A percentile compares a stretch with the other conserved stretches of the same genome.
Evolutionary conservation across 2,329 filamentous ascomycete genomes (phyloP).

Genomic region (Teratosphaeriaceae sp.): DNA sequence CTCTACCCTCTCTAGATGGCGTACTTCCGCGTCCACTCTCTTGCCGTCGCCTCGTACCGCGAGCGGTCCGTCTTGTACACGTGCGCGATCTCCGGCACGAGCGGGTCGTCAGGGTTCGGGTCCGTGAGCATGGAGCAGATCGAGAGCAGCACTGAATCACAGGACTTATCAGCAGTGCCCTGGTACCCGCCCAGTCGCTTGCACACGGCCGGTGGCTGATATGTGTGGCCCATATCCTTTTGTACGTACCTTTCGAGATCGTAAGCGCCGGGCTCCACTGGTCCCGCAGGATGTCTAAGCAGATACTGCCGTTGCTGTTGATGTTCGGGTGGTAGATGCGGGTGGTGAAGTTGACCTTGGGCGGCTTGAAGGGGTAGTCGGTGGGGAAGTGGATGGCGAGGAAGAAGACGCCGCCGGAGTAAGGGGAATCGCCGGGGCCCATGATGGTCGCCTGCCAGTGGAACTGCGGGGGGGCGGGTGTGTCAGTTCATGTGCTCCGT

Average conservation of each 20-base stretch:
- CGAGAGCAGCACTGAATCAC: slow-evolving; percentile 76
- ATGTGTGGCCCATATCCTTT: too few species aligned
- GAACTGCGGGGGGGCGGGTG: slow-evolving; percentile 57
- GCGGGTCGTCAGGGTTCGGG: slow-evolving; percentile 96
- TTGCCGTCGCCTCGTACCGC: slow-evolving; percentile 90
- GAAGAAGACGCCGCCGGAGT: slow-evolving; percentile 98
- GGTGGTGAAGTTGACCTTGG: slow-evolving; percentile 99
- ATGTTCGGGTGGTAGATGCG: slow-evolving; percentile 99
- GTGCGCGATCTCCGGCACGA: slow-evolving; percentile 97
- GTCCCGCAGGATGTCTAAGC: slow-evolving; percentile 94
- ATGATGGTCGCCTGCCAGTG: slow-evolving; percentile 99
- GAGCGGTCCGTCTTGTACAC: slow-evolving; percentile 99
- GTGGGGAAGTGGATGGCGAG: slow-evolving; percentile 98
- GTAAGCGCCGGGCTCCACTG: slow-evolving; percentile 99
- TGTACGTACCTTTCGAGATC: slow-evolving; percentile 92
- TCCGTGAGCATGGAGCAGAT: slow-evolving; percentile 99
- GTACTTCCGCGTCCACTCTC: slow-evolving; percentile 99
- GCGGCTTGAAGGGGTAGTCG: slow-evolving; percentile 99
- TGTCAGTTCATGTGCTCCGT: neutral
- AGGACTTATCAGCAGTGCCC: slow-evolving; percentile 1
- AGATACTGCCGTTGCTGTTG: slow-evolving; percentile 99
- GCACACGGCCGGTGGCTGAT: neutral
- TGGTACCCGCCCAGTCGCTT: neutral
- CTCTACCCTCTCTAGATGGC: slow-evolving; percentile 63
- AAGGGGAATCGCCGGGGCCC: slow-evolving; percentile 96